A percentile compares a stretch with the other conserved stretches of the same genome.
Conservation (phyloP, 306 rosid genomes). For the Pyrus bretschneideri region DNA sequence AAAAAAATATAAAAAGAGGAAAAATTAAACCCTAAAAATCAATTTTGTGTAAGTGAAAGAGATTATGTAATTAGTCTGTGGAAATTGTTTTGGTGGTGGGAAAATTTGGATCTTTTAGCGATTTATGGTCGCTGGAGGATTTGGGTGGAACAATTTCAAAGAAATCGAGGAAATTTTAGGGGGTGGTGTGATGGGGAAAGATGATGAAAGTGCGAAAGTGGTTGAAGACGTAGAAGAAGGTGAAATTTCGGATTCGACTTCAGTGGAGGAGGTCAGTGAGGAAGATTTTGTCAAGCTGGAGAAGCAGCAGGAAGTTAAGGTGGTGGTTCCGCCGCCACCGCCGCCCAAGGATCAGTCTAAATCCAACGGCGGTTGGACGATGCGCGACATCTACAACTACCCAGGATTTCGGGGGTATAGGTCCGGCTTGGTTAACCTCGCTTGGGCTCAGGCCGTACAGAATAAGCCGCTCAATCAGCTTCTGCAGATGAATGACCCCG, state of each 20-base stretch:
- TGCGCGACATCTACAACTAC: slow-evolving; percentile 60
- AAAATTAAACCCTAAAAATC: slow-evolving; percentile 8
- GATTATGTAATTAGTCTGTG: background rate
- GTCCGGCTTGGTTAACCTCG: slow-evolving; percentile 66
- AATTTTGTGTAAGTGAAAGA: background rate
- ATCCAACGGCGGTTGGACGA: slow-evolving; percentile 44
- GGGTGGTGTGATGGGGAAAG: slow-evolving; percentile 44
- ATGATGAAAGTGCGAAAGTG: slow-evolving; percentile 31
- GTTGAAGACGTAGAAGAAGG: slow-evolving; percentile 90
- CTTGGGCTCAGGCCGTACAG: slow-evolving; percentile 98
- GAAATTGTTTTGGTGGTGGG: background rate
- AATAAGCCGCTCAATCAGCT: slow-evolving; percentile 75
- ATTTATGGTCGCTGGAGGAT: slow-evolving; percentile 53
- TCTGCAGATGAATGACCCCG: slow-evolving; percentile 55
- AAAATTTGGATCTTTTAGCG: background rate
- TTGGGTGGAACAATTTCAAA: slow-evolving; percentile 14
- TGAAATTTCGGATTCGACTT: slow-evolving; percentile 82
- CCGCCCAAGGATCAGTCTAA: slow-evolving; percentile 17
- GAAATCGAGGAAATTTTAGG: slow-evolving; percentile 13
- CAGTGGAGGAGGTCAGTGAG: slow-evolving; percentile 79
- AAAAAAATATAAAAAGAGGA: background rate
- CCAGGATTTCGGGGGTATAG: slow-evolving; percentile 57
- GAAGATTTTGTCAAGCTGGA: slow-evolving; percentile 62
- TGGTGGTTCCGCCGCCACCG: no score
- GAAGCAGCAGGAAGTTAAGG: slow-evolving; percentile 36